Percentiles rank a stretch among this genome's conserved stretches.
Evolutionary conservation across 208 protist species (phyloP).

Genomic region (Sergeia podlipaevii): DNA sequence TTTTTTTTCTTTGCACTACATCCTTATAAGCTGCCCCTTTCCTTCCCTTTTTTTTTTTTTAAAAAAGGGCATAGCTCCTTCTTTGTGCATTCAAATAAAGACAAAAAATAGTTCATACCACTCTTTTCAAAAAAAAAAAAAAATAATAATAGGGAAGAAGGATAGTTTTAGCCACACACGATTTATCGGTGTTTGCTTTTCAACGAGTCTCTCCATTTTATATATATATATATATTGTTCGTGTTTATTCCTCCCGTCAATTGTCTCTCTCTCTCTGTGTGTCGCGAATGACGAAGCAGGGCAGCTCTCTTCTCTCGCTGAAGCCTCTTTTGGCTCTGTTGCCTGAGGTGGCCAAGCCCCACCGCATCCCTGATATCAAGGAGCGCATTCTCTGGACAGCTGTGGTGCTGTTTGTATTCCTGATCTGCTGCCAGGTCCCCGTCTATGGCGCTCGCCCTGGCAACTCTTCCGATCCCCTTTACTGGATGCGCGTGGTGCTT

Average conservation of each 20-base stretch:
- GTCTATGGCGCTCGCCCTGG: conserved; percentile 97
- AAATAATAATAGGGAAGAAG: not conserved
- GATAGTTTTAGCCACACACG: not conserved
- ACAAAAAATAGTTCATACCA: not conserved
- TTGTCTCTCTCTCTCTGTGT: not conserved
- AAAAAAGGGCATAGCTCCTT: no score
- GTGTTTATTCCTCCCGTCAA: not conserved
- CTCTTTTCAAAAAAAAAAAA: not conserved
- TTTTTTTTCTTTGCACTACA: no score
- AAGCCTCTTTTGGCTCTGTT: conserved; percentile 95
- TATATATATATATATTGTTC: no score
- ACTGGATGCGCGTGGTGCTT: conserved; percentile 99
- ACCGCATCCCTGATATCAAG: conserved; percentile 86
- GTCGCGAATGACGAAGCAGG: conserved; percentile 19
- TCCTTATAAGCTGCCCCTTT: no score
- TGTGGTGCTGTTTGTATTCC: conserved; percentile 98
- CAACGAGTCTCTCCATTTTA: no score
- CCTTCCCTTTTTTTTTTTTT: no score
- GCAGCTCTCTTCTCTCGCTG: conserved; percentile 80
- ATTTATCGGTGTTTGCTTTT: no score
- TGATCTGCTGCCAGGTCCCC: conserved; percentile 99
- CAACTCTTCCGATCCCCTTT: conserved; percentile 98
- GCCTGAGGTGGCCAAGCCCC: conserved; percentile 94
- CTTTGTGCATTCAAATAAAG: no score
- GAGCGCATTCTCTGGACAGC: conserved; percentile 99